Percentiles rank a stretch among this genome's conserved stretches.
phyloP scores from a whole-genome alignment of 1,139 yeast genomes.

The Saccharomycopsis phalli region DNA sequence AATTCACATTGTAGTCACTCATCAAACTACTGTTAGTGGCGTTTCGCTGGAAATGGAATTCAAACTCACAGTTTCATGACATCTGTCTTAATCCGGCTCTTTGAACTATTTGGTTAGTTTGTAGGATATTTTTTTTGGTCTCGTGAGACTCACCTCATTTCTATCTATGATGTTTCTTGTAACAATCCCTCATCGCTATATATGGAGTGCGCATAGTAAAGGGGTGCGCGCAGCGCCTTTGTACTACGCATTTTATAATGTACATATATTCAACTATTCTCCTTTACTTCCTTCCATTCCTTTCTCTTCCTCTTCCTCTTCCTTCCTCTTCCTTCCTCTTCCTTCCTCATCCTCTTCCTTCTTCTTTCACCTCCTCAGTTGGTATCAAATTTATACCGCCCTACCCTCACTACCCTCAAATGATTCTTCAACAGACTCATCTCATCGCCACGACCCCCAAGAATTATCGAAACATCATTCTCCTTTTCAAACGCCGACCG shows the following conservation, averaged over 20 bases:
- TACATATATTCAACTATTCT: no score
- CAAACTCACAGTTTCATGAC: constrained; percentile 77
- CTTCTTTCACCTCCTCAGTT: no score
- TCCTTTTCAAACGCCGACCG: constrained; percentile 8
- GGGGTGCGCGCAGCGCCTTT: no score
- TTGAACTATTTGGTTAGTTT: constrained; percentile 28
- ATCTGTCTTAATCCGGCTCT: constrained; percentile 89
- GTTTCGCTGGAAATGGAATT: background rate
- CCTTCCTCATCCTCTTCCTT: no score
- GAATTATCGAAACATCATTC: background rate
- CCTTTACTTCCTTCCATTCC: background rate
- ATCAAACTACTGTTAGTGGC: constrained; percentile 39
- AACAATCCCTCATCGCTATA: no score
- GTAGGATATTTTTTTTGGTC: background rate
- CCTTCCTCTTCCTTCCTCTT: background rate
- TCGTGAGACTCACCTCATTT: no score
- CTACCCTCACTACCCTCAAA: constrained; percentile 15
- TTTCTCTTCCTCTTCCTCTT: background rate
- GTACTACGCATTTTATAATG: no score
- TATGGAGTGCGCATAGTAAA: no score
- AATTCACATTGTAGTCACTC: constrained; percentile 87
- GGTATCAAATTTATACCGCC: no score
- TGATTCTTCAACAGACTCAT: constrained; percentile 7
- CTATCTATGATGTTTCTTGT: no score
- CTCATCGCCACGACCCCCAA: background rate